Base-by-base conservation (phyloP, 305 asterid genomes). In the Ajuga reptans region DNA sequence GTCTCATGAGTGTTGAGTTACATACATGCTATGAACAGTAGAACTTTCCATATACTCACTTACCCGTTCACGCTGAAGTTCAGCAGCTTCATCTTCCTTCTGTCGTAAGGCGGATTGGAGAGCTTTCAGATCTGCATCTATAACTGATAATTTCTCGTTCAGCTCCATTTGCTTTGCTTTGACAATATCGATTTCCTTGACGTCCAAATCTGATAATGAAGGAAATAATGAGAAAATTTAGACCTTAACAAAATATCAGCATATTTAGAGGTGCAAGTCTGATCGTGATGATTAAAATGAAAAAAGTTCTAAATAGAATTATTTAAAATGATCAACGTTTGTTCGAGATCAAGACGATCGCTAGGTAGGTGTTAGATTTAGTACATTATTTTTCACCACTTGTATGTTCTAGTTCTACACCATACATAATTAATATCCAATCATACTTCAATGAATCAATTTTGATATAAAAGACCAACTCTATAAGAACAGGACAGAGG, bases 21-120 rank as follows among this genome's bases (percentile, higher is more conserved):
- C 4, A 21, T 17, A 18, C 11, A 21, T 21, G 41, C 24, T 51
- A 68, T 14, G 39, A 53, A 56, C 15, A 27, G n/a, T 17, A 46
- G 27, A 21, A 21, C 27, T 21, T 21, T 21, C 27, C 36, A 31
- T 31, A 36, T n/a, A 50, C 29, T 18, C 18, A 51, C 71, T 73
- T 80, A 90, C 98, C 60, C 95, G 87, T 75, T 85, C 86, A 56
- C 77, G 94, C 58, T 73, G 89, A 69, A 85, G 82, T 63, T 73
- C 84, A 64, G 90, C 95, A 42, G 84, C 96, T 75, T 87, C 92
- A 72, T 92, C 90, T 81, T 88, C 97, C 69, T 78, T 81, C 72
- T 78, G 83, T 70, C 88, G 85, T 64, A 83, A 64, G 50, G 87
- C 82, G 52, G 78, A 79, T 76, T 81, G 91, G 75, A 88, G 84